These are phyloP conservation scores for Scutellaria galericulata DNA, from an alignment of 257 asterid genomes.

Conservation along the genomic window DNA sequence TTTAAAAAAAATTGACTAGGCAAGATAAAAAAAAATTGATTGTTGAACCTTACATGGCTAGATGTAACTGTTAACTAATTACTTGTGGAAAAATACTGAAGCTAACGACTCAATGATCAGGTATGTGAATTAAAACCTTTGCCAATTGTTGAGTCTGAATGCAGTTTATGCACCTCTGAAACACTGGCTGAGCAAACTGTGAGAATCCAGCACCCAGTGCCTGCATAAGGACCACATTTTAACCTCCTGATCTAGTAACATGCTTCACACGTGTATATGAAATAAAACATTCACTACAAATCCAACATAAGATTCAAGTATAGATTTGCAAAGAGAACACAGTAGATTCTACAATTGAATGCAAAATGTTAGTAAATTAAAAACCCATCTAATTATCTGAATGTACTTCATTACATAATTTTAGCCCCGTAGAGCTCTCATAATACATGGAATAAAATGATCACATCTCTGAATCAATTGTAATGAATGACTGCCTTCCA, in stretches of 20 bases:
- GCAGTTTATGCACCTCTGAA: constrained; percentile 91
- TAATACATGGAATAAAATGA: neutral
- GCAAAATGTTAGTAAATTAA: neutral
- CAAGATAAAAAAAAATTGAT: constrained; percentile 12
- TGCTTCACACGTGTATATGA: constrained; percentile 1
- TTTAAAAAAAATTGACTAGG: neutral
- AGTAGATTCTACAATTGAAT: neutral
- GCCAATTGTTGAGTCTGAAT: constrained; percentile 93
- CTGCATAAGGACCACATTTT: constrained; percentile 51
- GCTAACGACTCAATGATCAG: constrained; percentile 27
- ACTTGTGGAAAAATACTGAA: constrained; percentile 7
- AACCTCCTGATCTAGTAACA: constrained; percentile 6
- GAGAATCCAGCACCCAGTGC: constrained; percentile 89
- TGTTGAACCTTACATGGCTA: neutral
- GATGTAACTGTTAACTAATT: constrained; percentile 11
- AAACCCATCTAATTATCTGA: constrained; percentile 22
- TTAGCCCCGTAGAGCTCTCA: constrained; percentile 19
- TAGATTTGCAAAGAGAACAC: neutral
- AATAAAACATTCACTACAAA: neutral
- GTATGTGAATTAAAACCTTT: constrained; percentile 62
- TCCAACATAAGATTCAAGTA: neutral
- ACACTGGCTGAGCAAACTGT: constrained; percentile 92
- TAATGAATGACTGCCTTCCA: neutral
- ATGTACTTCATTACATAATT: neutral
- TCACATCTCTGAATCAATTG: neutral